Evolutionary conservation across 1,139 yeast species (phyloP).

Genomic region (Candida mesenterica): DNA sequence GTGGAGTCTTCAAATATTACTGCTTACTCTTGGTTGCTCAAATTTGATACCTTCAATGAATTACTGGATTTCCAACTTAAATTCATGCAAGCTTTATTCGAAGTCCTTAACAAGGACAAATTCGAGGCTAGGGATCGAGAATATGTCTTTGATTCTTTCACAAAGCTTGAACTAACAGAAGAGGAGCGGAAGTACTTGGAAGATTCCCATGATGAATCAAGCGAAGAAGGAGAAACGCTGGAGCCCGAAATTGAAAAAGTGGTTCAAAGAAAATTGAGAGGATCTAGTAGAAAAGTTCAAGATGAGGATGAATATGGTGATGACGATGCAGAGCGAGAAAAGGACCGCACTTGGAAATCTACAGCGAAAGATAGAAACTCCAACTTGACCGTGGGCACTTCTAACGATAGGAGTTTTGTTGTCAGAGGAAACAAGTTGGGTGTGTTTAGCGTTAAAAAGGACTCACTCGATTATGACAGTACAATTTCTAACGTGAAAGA

Average conservation of each 20-base stretch:
- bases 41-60: conserved; percentile 42
- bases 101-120: conserved; percentile 48
- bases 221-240: conserved; percentile 13
- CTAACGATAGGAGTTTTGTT: conserved; percentile 72
- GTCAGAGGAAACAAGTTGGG: conserved; percentile 79
- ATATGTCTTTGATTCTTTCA: conserved; percentile 28
- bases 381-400: conserved; percentile 67
- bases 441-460: conserved; percentile 62
- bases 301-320: conserved; percentile 23
- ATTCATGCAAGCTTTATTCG: conserved; percentile 61
- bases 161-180: conserved; percentile 19
- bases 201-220: conserved; percentile 13
- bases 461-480: conserved; percentile 59
- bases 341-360: conserved; percentile 12
- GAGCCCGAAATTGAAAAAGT: conserved; percentile 8
- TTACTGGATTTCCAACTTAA: conserved; percentile 51
- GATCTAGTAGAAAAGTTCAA: neutral
- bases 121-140: conserved; percentile 38
- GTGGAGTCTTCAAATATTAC: conserved; percentile 19
- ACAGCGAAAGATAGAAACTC: conserved; percentile 46
- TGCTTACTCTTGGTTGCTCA: conserved; percentile 62
- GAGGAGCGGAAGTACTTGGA: conserved; percentile 11
- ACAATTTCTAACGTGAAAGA: conserved; percentile 63
- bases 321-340: conserved; percentile 15
- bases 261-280: neutral